Percentiles rank a stretch among this genome's conserved stretches.
These are phyloP conservation scores for Leccinum disarticulatum DNA, from an alignment of 768 basidiomycete genomes.

Conservation along the genomic window DNA sequence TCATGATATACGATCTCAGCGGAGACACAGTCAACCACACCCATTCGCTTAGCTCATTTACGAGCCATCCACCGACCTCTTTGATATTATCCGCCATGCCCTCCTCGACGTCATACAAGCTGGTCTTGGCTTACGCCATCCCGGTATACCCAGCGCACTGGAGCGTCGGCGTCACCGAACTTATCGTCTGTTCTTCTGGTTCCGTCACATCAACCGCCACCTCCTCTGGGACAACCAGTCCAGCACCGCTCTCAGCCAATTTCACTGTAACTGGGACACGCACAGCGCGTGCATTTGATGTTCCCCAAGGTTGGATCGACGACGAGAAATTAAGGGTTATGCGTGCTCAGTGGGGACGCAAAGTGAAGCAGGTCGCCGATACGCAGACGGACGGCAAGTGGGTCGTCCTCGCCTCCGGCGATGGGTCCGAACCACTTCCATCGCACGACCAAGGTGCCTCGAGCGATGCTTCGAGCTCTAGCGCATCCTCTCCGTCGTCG, in stretches of 20 bases:
- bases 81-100: slow-evolving; percentile 68
- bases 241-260: slow-evolving; percentile 26
- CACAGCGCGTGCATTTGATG: slow-evolving; percentile 65
- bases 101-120: slow-evolving; percentile 59
- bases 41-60: slow-evolving; percentile 74
- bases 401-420: slow-evolving; percentile 71
- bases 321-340: slow-evolving; percentile 57
- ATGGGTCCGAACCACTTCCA: slow-evolving; percentile 25
- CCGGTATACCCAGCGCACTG: slow-evolving; percentile 83
- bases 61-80: slow-evolving; percentile 77
- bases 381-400: slow-evolving; percentile 85
- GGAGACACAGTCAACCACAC: slow-evolving; percentile 49
- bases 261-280: slow-evolving; percentile 59
- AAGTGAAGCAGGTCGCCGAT: slow-evolving; percentile 66
- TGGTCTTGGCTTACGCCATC: slow-evolving; percentile 70
- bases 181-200: slow-evolving; percentile 53
- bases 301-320: slow-evolving; percentile 73
- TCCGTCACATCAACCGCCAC: slow-evolving; percentile 9
- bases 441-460: slow-evolving; percentile 16
- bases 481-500: slow-evolving; percentile 26
- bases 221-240: slow-evolving; percentile 6
- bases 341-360: slow-evolving; percentile 78
- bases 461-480: slow-evolving; percentile 22
- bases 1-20: slow-evolving; percentile 73
- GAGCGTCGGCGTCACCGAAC: slow-evolving; percentile 74